Evolutionary conservation across 768 basidiomycete species (phyloP), one percentile per base, ranked within the genome.

Genomic region (Chalciporus piperatus): DNA sequence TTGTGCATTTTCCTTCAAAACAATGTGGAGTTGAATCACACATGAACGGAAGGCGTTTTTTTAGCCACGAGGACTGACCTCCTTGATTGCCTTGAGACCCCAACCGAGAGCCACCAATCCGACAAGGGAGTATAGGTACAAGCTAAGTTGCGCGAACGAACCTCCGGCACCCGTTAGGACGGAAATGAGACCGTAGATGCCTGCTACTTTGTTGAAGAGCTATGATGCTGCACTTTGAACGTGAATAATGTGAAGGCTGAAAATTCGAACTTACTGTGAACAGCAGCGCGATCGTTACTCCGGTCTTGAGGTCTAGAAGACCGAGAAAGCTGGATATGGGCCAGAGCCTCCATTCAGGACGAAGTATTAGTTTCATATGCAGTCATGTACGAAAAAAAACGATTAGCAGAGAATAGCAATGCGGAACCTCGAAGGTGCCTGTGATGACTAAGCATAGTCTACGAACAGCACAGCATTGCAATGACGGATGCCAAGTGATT

Each of bases 171-270:
- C 95, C 1, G 88, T 89, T 52, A 94, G 71, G 50, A 94, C 81
- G 6, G 94, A 95, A 52, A 99, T 85, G 51, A 99, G 81, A 49
- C 97, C 97, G 67, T 98, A 99, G 9, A 98, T 82, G 45, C 97
- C 96, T 17, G 97, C 95, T 45, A 95, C 96, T 73, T 99, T 99
- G 80, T 99, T 99, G 58, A 99, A 76, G 47, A 93, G 72, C 89
- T 90, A 62, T 22, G 44, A 58, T 35, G 50, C 43, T 61, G 55
- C 56, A 60, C 17, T 41, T 42, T 37, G 19, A 38, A 11, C 32
- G 30, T 4, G 33, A 37, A 46, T 14, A 38, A 25, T 40, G 14
- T 17, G 27, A 28, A 52, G 27, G 16, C 32, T 40, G 42, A 22
- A 38, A 45, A 39, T 33, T 6, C 6, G 25, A 16, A 78, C 89